Conservation (phyloP, 179 eudicot species). For the Beta macrorhiza region DNA sequence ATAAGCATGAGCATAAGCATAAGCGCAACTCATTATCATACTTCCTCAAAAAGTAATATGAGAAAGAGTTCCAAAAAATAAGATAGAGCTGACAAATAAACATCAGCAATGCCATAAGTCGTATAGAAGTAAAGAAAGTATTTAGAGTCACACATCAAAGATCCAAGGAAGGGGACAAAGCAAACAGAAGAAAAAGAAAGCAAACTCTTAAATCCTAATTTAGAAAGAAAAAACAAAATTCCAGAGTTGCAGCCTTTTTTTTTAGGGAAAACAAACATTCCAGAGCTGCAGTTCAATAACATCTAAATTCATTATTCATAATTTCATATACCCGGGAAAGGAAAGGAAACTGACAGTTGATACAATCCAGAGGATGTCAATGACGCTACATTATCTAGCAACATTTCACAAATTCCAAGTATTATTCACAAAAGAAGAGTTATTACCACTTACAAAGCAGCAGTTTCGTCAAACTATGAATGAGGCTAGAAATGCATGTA, state of each 20-base stretch:
- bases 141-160: background rate
- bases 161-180: background rate
- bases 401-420: background rate
- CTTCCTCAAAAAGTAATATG: too few species aligned
- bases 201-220: background rate
- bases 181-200: background rate
- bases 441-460: constrained; percentile 29
- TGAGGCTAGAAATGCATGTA: constrained; percentile 85
- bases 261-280: background rate
- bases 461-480: constrained; percentile 52
- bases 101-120: background rate
- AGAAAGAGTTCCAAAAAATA: background rate
- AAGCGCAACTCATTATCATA: background rate
- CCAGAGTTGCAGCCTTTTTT: too few species aligned
- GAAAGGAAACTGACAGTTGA: background rate
- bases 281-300: background rate
- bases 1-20: background rate
- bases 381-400: background rate
- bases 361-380: background rate
- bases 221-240: too few species aligned
- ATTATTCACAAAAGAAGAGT: background rate
- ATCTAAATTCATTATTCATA: background rate
- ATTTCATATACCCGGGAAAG: too few species aligned
- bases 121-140: background rate
- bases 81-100: background rate